Conservation (phyloP, 2,329 filamentous ascomycete species). For the Cryphonectria naterciae region DNA sequence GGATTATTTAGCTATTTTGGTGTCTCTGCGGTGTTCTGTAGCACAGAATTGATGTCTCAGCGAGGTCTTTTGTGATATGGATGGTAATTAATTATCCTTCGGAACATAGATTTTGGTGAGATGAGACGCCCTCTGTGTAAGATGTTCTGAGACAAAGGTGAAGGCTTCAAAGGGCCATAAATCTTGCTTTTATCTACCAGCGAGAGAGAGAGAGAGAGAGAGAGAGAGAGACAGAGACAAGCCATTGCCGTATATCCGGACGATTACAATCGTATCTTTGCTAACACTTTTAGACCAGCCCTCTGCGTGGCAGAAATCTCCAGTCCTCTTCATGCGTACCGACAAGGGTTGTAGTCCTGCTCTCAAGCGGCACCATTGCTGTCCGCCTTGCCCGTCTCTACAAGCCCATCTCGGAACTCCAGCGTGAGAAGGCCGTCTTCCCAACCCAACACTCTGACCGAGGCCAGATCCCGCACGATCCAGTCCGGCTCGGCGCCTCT, state of each 20-base stretch:
- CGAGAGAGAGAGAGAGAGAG: too few species aligned
- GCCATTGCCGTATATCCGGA: background rate
- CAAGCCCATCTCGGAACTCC: conserved; percentile 67
- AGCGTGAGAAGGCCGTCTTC: conserved; percentile 65
- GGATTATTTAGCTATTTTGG: background rate
- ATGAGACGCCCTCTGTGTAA: background rate
- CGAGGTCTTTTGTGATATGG: background rate
- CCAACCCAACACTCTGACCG: conserved; percentile 65
- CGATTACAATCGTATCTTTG: background rate
- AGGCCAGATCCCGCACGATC: conserved; percentile 79
- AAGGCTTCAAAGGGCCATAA: background rate
- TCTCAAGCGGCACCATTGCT: conserved; percentile 11
- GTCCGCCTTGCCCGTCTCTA: conserved; percentile 28
- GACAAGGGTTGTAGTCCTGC: background rate
- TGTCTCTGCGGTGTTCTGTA: background rate
- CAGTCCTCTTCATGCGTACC: background rate
- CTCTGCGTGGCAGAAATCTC: background rate
- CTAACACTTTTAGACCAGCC: background rate
- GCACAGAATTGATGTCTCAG: background rate
- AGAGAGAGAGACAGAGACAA: too few species aligned
- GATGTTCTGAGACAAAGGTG: background rate
- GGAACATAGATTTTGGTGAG: background rate
- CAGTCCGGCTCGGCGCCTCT: conserved; percentile 80
- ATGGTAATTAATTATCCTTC: background rate
- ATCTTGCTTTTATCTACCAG: background rate